phyloP scores from a whole-genome alignment of 1,139 yeast species.

The Taphrina confusa region DNA sequence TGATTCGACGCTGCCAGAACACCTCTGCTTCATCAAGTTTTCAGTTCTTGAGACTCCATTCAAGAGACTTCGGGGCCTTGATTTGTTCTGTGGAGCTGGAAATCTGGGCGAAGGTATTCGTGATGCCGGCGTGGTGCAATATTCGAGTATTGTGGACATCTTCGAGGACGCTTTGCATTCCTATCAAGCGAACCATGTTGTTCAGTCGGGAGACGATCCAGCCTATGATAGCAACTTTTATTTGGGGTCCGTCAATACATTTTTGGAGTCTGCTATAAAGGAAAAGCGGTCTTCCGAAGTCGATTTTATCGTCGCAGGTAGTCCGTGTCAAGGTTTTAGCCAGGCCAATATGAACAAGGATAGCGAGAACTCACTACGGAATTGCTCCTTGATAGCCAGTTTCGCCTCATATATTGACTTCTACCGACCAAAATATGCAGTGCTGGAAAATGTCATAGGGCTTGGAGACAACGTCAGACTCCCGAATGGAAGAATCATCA shows the following conservation, averaged over 20 bases:
- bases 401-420: constrained; percentile 20
- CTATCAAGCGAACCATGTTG: constrained; percentile 7
- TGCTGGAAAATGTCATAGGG: constrained; percentile 16
- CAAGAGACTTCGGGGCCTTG: constrained; percentile 10
- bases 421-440: constrained; percentile 17
- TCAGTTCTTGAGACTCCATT: background rate
- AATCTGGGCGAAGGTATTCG: constrained; percentile 13
- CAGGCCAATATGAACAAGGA: constrained; percentile 1
- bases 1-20: background rate
- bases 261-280: background rate
- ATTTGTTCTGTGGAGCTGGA: constrained; percentile 21
- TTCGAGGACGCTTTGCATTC: constrained; percentile 7
- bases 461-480: background rate
- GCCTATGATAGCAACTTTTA: constrained; percentile 1
- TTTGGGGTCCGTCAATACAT: constrained; percentile 15
- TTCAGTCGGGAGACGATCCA: background rate
- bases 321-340: constrained; percentile 26
- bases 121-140: constrained; percentile 16
- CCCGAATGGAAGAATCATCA: constrained; percentile 2
- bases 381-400: constrained; percentile 18
- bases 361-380: background rate
- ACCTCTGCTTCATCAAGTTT: background rate
- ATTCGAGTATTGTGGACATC: constrained; percentile 11
- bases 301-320: constrained; percentile 21
- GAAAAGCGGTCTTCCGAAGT: background rate